phyloP scores from a whole-genome alignment of 192 early-diverging fungal species.

The Diversispora epigaea region DNA sequence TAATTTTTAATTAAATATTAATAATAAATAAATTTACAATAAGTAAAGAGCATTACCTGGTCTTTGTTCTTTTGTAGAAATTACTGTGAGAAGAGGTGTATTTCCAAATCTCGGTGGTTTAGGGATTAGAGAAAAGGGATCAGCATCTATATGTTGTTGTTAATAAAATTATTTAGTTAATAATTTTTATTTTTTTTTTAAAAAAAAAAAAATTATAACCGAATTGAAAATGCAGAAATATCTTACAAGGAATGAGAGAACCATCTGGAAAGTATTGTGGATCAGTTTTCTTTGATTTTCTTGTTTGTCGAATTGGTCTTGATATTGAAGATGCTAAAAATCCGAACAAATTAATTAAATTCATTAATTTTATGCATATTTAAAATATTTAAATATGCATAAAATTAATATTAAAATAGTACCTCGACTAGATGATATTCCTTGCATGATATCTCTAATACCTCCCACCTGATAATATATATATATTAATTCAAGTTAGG shows the following conservation, averaged over 20 bases:
- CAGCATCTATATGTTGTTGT: constrained; percentile 15
- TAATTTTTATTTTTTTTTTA: neutral
- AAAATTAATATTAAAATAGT: neutral
- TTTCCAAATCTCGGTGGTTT: constrained; percentile 30
- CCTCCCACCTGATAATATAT: too few relatives aligned
- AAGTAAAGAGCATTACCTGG: neutral
- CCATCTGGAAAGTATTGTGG: constrained; percentile 14
- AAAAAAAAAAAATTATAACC: neutral
- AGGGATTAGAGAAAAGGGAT: constrained; percentile 33
- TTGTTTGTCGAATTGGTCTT: neutral
- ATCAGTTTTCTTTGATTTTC: constrained; percentile 4
- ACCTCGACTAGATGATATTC: too few relatives aligned
- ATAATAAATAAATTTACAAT: neutral
- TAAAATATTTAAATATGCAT: neutral
- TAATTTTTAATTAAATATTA: neutral
- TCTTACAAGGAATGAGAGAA: constrained; percentile 8
- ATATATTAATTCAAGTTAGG: too few relatives aligned
- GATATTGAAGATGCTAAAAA: neutral
- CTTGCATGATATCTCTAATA: too few relatives aligned
- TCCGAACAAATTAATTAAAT: neutral
- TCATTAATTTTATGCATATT: neutral
- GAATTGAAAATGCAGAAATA: neutral
- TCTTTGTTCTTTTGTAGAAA: constrained; percentile 17
- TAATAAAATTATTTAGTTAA: neutral
- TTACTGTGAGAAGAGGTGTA: constrained; percentile 41